Evolutionary conservation across 306 rosid species (phyloP), one percentile per base, ranked within the genome.

Genomic region (Cicer bijugum): DNA sequence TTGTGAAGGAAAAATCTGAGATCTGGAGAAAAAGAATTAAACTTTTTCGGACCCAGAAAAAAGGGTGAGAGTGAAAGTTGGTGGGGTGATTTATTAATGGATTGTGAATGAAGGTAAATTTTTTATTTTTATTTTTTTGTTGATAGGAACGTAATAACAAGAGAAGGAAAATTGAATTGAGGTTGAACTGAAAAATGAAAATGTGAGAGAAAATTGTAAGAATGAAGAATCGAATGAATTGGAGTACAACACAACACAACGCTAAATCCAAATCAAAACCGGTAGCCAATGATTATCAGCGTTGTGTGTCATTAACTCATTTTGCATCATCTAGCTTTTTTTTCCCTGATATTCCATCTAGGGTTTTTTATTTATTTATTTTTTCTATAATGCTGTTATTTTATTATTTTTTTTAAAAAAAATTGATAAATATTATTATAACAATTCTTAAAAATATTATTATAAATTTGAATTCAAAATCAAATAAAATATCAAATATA

Each of bases 71-170:
- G 81, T 71, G 77, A 85, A 81, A 82, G 85, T 84, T 78, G 82
- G 82, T 79, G 82, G 71, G 72, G 60, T 65, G 72, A 71, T 40
- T 79, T 51, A 61, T 66, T 57, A 65, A 66, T 84, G 83, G 81
- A 78, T 84, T 84, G 81, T 23, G 71, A 78, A 71, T 44, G 61
- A 81, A 81, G 85, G 69, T 55, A 9, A 44, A 17, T 43, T 17
- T 8, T 11, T 11, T 10, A 59, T 20, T 6, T 16, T 58, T 7
- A 43, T 33, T 19, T 9, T n/a, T 64, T 19, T 23, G 79, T 51
- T 74, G 84, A 84, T 80, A 68, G 80, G 72, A 47, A 84, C 85
- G 75, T 63, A 78, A 63, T 69, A 84, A 77, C 85, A 68, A 52
- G 59, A 67, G 77, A 40, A 17, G 74, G 12, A 8, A 43, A 28